phyloP scores from a whole-genome alignment of 371 early-diverging fungal species.

The Mortierella sp. region DNA sequence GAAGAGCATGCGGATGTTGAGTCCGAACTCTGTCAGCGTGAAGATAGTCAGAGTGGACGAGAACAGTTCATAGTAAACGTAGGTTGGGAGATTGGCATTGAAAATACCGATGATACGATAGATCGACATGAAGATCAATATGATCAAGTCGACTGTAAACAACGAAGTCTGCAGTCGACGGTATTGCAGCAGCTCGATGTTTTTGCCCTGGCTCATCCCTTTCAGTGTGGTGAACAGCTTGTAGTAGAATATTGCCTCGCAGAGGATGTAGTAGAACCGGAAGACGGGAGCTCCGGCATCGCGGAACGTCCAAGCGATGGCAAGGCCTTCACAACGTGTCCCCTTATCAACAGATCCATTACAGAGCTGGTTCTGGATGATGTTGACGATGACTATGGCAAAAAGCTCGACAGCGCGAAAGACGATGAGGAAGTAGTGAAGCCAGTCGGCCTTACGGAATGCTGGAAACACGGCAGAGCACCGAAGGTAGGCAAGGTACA shows the following conservation, averaged over 20 bases:
- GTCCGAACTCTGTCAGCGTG: conserved; percentile 49
- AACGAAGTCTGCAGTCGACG: conserved; percentile 48
- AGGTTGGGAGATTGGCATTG: conserved; percentile 35
- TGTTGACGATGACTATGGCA: conserved; percentile 37
- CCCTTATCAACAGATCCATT: conserved; percentile 39
- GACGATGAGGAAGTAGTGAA: conserved; percentile 37
- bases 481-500: conserved; percentile 52
- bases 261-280: conserved; percentile 46
- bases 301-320: conserved; percentile 45
- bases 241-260: conserved; percentile 47
- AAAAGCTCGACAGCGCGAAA: conserved; percentile 44
- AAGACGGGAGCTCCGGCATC: conserved; percentile 48
- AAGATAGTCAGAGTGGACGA: conserved; percentile 53
- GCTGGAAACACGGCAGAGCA: conserved; percentile 49
- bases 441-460: conserved; percentile 22
- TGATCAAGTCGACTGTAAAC: conserved; percentile 39
- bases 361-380: conserved; percentile 36
- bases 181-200: conserved; percentile 32
- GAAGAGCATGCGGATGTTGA: conserved; percentile 50
- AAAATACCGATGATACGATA: conserved; percentile 51
- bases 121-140: conserved; percentile 43
- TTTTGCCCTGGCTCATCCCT: conserved; percentile 41
- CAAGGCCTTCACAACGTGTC: conserved; percentile 22
- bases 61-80: conserved; percentile 52
- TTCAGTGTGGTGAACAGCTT: conserved; percentile 38